Percentiles rank a stretch among this genome's conserved stretches.
Evolutionary conservation across 2,329 filamentous ascomycete species (phyloP).

Genomic region (Calonectria hongkongensis): DNA sequence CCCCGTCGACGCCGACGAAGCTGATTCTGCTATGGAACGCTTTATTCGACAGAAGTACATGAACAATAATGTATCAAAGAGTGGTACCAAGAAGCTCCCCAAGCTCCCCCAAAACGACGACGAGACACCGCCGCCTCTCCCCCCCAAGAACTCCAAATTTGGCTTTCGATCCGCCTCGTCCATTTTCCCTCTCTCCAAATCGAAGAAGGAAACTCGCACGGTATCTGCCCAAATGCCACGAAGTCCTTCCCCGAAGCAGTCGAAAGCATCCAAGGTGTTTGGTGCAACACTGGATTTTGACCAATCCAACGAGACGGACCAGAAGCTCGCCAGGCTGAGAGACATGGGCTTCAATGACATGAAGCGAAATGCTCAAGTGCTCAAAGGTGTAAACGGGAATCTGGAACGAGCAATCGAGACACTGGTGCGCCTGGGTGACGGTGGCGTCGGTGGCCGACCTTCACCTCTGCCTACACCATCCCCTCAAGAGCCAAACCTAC

Average conservation of each 20-base stretch:
- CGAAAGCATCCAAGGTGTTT: constrained; percentile 81
- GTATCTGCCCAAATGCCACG: constrained; percentile 53
- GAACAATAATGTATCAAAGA: constrained; percentile 68
- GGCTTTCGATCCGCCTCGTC: constrained; percentile 78
- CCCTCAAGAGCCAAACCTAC: constrained; percentile 68
- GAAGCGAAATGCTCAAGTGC: constrained; percentile 85
- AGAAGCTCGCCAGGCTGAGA: constrained; percentile 84
- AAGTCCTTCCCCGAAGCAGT: constrained; percentile 62
- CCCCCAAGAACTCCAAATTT: constrained; percentile 78
- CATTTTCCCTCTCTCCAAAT: constrained; percentile 78
- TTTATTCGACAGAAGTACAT: constrained; percentile 97
- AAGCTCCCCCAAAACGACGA: constrained; percentile 68
- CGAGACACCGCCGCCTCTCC: constrained; percentile 74
- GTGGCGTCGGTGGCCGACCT: constrained; percentile 68
- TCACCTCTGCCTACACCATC: constrained; percentile 59
- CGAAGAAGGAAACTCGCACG: constrained; percentile 71
- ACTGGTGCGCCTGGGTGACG: constrained; percentile 87
- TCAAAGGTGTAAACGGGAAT: constrained; percentile 90
- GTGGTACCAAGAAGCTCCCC: constrained; percentile 61
- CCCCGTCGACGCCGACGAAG: constrained; percentile 93
- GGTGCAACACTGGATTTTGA: constrained; percentile 79
- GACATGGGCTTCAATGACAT: constrained; percentile 96
- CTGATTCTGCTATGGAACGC: constrained; percentile 94
- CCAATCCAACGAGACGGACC: constrained; percentile 77
- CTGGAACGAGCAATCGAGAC: constrained; percentile 91